Conservation (phyloP, 306 rosid species). For the Trichosanthes cucumerina region DNA sequence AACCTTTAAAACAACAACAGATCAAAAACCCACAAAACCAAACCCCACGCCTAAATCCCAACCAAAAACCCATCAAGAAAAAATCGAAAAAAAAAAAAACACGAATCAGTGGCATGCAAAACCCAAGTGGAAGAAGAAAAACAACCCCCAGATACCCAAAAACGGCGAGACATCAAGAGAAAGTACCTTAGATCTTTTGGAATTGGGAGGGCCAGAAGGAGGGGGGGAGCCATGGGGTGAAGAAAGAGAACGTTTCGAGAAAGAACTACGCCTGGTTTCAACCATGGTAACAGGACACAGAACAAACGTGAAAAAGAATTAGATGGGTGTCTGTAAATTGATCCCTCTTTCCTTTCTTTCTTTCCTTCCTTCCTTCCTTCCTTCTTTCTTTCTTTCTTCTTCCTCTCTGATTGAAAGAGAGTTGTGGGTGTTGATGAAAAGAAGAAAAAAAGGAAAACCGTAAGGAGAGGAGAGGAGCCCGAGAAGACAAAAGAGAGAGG, state of each 20-base stretch:
- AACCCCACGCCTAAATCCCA: slow-evolving; percentile 17
- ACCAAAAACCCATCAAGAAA: background rate
- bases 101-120: background rate
- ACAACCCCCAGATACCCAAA: background rate
- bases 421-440: background rate
- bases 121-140: background rate
- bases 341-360: background rate
- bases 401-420: background rate
- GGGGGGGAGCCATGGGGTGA: slow-evolving; percentile 43
- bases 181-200: slow-evolving; percentile 77
- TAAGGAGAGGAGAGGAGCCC: background rate
- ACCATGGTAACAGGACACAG: slow-evolving; percentile 45
- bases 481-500: background rate
- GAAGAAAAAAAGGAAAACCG: background rate
- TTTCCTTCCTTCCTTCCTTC: background rate
- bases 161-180: background rate
- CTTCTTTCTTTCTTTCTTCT: background rate
- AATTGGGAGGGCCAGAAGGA: slow-evolving; percentile 17
- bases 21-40: slow-evolving; percentile 16
- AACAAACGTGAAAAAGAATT: background rate
- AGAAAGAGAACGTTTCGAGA: slow-evolving; percentile 70
- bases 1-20: slow-evolving; percentile 35
- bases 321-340: background rate
- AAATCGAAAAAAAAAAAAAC: background rate
- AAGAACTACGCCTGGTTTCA: slow-evolving; percentile 84